Base-by-base conservation (phyloP, 805 yeast genomes). In the Wilhelminamyces savonicus region DNA sequence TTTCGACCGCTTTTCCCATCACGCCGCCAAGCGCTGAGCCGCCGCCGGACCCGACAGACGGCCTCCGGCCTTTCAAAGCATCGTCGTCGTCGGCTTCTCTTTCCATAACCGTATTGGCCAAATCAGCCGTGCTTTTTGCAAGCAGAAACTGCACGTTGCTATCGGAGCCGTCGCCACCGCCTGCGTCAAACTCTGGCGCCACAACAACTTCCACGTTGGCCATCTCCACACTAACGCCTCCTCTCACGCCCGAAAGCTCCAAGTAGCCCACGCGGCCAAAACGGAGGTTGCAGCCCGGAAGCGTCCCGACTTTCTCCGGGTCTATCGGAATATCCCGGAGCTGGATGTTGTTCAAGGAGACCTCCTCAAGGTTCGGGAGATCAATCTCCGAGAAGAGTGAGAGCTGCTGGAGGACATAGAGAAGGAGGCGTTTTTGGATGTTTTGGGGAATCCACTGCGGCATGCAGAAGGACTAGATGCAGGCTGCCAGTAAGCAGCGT, bases 311-410 rank as follows among this genome's bases (percentile, higher is more conserved):
- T 34, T 77, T 80, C 18, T 80, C 85, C 0, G 85, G 76, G 47
- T 82, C 90, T 17, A 88, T 56, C 28, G 76, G 68, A 7, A 88
- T 73, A 50, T 84, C 79, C 26, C 72, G 68, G 12, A 65, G 48
- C 9, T 56, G 54, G 72, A 67, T 34, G 61, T 64, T 52, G 68
- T 69, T 52, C 61, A 84, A 58, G 4, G 94, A 78, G 0, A 88
- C 86, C 46, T 63, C 65, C 36, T 86, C 92, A 30, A 88, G 53
- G 48, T 86, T 82, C 13, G 86, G 81, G 13, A 86, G 62, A 52
- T 87, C 94, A 14, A 87, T 71, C 41, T 80, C 82, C 1, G 95
- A 82, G 47, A 88, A 84, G 24, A 88, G 58, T 11, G 88, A 76
- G 25, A 87, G 71, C 54, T 85, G 90, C 50, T 82, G 84, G 16